These are phyloP conservation scores for Melampsora larici-populina DNA, from an alignment of 1,284 basidiomycete genomes.

Conservation along the genomic window DNA sequence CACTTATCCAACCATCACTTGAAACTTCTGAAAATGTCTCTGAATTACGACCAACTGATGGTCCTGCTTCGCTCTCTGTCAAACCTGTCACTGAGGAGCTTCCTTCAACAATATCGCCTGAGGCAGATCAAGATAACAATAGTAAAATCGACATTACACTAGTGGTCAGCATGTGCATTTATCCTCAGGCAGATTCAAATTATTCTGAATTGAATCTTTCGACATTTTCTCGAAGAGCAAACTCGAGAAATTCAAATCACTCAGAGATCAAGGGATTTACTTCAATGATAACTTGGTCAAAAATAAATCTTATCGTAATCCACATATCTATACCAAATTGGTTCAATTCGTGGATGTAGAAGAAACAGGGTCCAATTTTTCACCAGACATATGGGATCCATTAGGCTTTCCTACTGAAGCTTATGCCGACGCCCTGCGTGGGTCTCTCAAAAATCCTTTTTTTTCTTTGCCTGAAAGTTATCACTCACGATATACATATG, in stretches of 20 bases:
- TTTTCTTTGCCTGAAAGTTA: too few relatives aligned
- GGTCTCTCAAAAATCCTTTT: not conserved
- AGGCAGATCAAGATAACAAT: too few relatives aligned
- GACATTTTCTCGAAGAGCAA: slow-evolving; percentile 48
- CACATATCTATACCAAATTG: slow-evolving; percentile 84
- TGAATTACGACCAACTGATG: too few relatives aligned
- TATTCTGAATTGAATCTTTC: not conserved
- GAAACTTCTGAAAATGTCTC: too few relatives aligned
- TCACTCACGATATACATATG: too few relatives aligned
- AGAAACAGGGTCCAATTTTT: slow-evolving; percentile 77
- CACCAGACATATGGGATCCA: slow-evolving; percentile 67
- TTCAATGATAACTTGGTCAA: slow-evolving; percentile 91
- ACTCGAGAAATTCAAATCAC: slow-evolving; percentile 70
- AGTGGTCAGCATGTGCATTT: not conserved
- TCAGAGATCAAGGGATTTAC: slow-evolving; percentile 67
- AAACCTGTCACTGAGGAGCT: too few relatives aligned
- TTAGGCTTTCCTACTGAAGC: slow-evolving; percentile 44
- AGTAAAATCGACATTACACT: too few relatives aligned
- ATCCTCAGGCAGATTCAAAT: not conserved
- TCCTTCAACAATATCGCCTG: too few relatives aligned
- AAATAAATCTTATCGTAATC: slow-evolving; percentile 86
- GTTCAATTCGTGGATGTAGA: slow-evolving; percentile 84
- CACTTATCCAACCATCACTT: too few relatives aligned
- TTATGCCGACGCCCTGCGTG: slow-evolving; percentile 24
- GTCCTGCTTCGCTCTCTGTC: too few relatives aligned